Conservation (phyloP, 2,329 filamentous ascomycete species). For the Phialemoniopsis sp. region DNA sequence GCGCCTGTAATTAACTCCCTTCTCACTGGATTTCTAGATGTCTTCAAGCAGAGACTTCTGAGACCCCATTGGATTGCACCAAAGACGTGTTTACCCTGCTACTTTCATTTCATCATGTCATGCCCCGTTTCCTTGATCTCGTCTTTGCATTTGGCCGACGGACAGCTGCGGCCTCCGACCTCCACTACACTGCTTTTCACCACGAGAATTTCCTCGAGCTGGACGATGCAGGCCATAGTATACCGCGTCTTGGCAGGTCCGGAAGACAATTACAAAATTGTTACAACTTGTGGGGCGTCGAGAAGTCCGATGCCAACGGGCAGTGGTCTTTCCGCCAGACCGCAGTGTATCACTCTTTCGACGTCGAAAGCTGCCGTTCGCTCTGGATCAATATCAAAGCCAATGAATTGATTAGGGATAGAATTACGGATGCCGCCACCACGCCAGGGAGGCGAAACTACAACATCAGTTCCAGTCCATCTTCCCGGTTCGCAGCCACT, state of each 20-base stretch:
- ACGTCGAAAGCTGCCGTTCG: background rate
- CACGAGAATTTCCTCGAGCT: slow-evolving; percentile 1
- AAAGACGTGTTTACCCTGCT: background rate
- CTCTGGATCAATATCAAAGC: slow-evolving; percentile 1
- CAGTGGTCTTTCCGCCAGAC: slow-evolving; percentile 1
- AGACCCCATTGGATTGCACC: background rate
- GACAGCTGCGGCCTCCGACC: background rate
- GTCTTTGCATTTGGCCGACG: background rate
- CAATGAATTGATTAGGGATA: background rate
- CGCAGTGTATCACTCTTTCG: slow-evolving; percentile 1
- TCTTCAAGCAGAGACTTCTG: slow-evolving; percentile 1
- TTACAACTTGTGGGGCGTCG: slow-evolving; percentile 1
- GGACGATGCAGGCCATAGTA: background rate
- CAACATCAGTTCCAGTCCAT: too few species aligned
- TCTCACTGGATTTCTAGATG: background rate
- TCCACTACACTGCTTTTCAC: background rate
- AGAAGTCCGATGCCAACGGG: background rate
- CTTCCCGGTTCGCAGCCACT: too few species aligned
- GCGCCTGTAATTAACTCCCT: too few species aligned
- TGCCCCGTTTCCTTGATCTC: slow-evolving; percentile 1
- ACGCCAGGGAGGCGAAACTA: too few species aligned
- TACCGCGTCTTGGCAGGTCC: background rate
- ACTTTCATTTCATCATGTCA: background rate
- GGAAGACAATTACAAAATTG: background rate
- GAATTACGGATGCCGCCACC: background rate